Base-by-base conservation (phyloP, 208 protist genomes). In the Leishmania tropica region DNA sequence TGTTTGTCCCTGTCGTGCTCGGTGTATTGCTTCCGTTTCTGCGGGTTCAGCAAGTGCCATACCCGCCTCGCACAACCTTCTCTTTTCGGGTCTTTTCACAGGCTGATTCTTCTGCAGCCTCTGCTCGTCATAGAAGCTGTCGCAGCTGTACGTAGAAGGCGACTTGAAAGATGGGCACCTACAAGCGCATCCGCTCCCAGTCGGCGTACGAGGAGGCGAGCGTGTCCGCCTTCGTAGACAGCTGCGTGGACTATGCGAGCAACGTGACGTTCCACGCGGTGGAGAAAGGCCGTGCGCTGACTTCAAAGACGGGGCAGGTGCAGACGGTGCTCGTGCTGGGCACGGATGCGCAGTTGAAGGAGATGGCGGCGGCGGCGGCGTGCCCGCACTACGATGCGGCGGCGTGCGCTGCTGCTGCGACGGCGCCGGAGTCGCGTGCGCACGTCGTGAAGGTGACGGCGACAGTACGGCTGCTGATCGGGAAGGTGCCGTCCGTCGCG, bases 221-320 rank as follows among this genome's bases (percentile, higher is more conserved):
- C 81, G 83, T 95, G 35, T 81, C 81, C 37, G 67, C 64, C 6
- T 95, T 94, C 75, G 85, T 95, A 65, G 84, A 92, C 28, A 91
- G 88, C 83, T 95, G 92, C 77, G 83, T 95, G 31, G 54, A 87
- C 35, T 95, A 91, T 76, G 65, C 51, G 4, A 72, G 84, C 40
- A 94, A 95, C 74, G 81, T 96, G 10, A 85, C 87, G 47, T 94
- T 94, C 71, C 83, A 89, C 83, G 83, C 87, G 17, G 87, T 85
- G 24, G 74, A 84, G 62, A 70, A 83, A 37, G 76, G 73, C n/a
- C 58, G 67, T 19, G 7, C 51, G 51, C 54, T 74, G 24, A 45
- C 75, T 21, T 51, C 72, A 13, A 80, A 78, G 45, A n/a, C 58
- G 3, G 68, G 60, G 3, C 28, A 67, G 19, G n/a, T 65, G 28